A percentile compares a stretch with the other conserved stretches of the same genome.
phyloP scores from a whole-genome alignment of 257 asterid species.

The Nicotiana tomentosiformis region DNA sequence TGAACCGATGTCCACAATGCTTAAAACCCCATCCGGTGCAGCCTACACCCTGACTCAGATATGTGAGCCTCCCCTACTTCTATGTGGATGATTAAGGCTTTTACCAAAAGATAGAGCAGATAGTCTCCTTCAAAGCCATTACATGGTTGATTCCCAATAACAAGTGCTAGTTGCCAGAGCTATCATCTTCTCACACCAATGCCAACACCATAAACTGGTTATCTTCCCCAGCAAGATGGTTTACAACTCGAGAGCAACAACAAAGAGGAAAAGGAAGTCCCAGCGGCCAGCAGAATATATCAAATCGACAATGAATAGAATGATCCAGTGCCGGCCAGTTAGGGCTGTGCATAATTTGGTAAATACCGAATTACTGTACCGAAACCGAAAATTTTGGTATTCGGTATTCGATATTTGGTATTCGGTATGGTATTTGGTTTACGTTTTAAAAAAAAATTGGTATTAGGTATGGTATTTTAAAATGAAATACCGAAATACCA shows the following conservation, averaged over 20 bases:
- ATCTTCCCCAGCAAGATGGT: neutral
- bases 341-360: too few relatives aligned
- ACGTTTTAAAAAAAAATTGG: too few relatives aligned
- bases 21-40: neutral
- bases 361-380: too few relatives aligned
- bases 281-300: neutral
- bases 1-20: neutral
- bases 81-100: neutral
- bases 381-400: too few relatives aligned
- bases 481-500: too few relatives aligned
- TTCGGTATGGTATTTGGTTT: too few relatives aligned
- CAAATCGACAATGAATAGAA: neutral
- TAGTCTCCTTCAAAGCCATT: neutral
- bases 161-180: neutral
- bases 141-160: neutral
- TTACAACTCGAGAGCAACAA: neutral
- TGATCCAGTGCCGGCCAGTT: slow-evolving; percentile 8
- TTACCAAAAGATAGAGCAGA: neutral
- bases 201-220: neutral
- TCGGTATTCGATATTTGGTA: too few relatives aligned
- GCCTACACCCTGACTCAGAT: neutral
- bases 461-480: too few relatives aligned
- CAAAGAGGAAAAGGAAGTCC: slow-evolving; percentile 2
- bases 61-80: neutral
- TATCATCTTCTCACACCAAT: neutral